These are phyloP conservation scores for Entrophospora sp. DNA, from an alignment of 192 early-diverging fungal species.

Conservation along the genomic window DNA sequence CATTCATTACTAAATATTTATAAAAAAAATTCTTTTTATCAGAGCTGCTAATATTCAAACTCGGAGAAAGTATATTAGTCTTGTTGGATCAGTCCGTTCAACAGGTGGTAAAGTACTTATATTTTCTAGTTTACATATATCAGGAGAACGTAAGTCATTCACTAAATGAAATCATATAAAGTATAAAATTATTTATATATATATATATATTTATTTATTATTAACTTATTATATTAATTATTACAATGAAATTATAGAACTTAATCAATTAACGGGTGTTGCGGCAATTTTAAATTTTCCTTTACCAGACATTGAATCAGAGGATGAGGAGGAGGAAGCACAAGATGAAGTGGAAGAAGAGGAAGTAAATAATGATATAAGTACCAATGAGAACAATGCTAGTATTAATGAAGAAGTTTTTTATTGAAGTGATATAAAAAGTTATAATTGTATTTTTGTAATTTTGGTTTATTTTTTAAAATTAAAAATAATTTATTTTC, in stretches of 20 bases:
- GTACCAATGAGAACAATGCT: too few relatives aligned
- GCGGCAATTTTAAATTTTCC: conserved; percentile 91
- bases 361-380: too few relatives aligned
- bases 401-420: too few relatives aligned
- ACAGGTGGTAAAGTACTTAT: conserved; percentile 73
- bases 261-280: conserved; percentile 89
- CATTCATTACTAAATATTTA: too few relatives aligned
- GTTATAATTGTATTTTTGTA: too few relatives aligned
- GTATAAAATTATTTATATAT: background rate
- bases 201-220: background rate
- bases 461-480: too few relatives aligned
- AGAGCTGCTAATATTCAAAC: conserved; percentile 79
- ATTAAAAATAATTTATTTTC: too few relatives aligned
- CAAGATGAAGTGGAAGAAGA: conserved; percentile 28
- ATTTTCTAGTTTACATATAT: conserved; percentile 89
- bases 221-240: background rate
- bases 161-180: too few relatives aligned
- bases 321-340: conserved; percentile 43
- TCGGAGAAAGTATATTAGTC: conserved; percentile 72
- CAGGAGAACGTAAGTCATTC: conserved; percentile 73
- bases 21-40: background rate
- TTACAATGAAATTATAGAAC: too few relatives aligned
- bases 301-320: conserved; percentile 76
- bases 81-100: conserved; percentile 75
- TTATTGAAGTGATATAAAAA: too few relatives aligned